Percentiles rank a stretch among this genome's conserved stretches.
Conservation (phyloP, 2,329 filamentous ascomycete species). For the Westerdykella ornata region DNA sequence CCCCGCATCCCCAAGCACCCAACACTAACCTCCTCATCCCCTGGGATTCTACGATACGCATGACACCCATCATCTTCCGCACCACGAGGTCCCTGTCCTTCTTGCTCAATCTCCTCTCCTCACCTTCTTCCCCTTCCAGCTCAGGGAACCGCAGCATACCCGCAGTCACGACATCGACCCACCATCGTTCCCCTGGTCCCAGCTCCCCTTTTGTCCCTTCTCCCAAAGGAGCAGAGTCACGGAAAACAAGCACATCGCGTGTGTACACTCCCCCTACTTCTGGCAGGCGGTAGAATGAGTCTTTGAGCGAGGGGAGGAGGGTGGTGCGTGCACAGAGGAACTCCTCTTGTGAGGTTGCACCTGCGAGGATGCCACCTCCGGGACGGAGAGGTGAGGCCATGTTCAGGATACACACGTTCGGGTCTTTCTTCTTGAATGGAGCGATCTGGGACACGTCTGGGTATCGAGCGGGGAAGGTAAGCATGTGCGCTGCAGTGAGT, state of each 20-base stretch:
- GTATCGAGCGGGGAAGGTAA: conserved; percentile 17
- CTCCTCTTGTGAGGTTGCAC: conserved; percentile 57
- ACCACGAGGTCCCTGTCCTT: conserved; percentile 48
- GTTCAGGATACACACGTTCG: conserved; percentile 52
- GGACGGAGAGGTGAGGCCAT: conserved; percentile 58
- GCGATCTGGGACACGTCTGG: neutral
- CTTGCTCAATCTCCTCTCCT: conserved; percentile 18
- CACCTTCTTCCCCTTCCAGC: conserved; percentile 32
- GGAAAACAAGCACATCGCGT: conserved; percentile 55
- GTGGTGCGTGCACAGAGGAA: conserved; percentile 56
- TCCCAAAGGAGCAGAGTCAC: conserved; percentile 27
- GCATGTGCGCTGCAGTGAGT: conserved; percentile 46
- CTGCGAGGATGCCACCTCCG: conserved; percentile 55
- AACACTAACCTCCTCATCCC: conserved; percentile 49
- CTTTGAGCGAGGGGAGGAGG: conserved; percentile 51
- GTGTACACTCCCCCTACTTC: conserved; percentile 53
- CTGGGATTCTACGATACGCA: conserved; percentile 45
- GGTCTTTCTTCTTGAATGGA: conserved; percentile 13
- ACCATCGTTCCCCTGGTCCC: conserved; percentile 49
- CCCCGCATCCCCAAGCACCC: conserved; percentile 60
- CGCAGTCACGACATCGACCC: conserved; percentile 53
- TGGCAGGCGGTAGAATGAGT: conserved; percentile 55
- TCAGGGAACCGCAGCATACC: conserved; percentile 56
- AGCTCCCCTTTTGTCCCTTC: conserved; percentile 33
- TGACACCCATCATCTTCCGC: conserved; percentile 52